These are phyloP conservation scores for Boletus edulis DNA, from an alignment of 768 basidiomycete genomes.

Conservation along the genomic window DNA sequence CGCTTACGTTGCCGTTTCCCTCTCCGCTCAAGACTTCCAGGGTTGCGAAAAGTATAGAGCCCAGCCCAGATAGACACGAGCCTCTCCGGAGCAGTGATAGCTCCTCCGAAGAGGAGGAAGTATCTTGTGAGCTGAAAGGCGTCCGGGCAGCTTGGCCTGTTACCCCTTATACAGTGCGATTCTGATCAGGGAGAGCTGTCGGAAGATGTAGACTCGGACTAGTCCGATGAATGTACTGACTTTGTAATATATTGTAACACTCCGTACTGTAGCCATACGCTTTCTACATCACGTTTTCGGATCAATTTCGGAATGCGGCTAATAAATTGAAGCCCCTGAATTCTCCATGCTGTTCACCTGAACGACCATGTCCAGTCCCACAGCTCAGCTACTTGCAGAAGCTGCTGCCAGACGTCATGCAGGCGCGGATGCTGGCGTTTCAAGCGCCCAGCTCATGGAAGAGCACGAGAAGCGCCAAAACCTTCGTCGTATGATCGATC, in stretches of 20 bases:
- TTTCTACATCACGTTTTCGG: too few relatives aligned
- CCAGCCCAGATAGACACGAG: slow-evolving; percentile 33
- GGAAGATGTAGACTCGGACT: slow-evolving; percentile 24
- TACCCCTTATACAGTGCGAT: slow-evolving; percentile 6
- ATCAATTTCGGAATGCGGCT: neutral
- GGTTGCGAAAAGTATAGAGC: slow-evolving; percentile 23
- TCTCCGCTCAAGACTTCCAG: slow-evolving; percentile 21
- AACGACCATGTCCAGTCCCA: slow-evolving; percentile 17
- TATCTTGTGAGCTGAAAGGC: slow-evolving; percentile 13
- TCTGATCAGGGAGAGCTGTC: slow-evolving; percentile 18
- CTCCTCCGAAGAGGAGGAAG: slow-evolving; percentile 48
- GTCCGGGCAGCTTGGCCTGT: slow-evolving; percentile 7
- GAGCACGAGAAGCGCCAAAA: slow-evolving; percentile 68
- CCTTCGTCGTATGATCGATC: slow-evolving; percentile 76
- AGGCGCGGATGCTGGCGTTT: neutral
- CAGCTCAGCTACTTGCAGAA: slow-evolving; percentile 25
- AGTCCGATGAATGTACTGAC: neutral
- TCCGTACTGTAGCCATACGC: too few relatives aligned
- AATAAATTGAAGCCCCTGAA: slow-evolving; percentile 17
- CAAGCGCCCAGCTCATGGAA: slow-evolving; percentile 24
- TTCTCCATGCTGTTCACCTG: neutral
- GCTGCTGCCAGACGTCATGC: slow-evolving; percentile 27
- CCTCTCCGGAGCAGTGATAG: slow-evolving; percentile 59
- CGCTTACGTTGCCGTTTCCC: slow-evolving; percentile 37
- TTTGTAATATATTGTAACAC: too few relatives aligned